Conservation (phyloP, 2,329 filamentous ascomycete genomes). For the Curvularia sp. region DNA sequence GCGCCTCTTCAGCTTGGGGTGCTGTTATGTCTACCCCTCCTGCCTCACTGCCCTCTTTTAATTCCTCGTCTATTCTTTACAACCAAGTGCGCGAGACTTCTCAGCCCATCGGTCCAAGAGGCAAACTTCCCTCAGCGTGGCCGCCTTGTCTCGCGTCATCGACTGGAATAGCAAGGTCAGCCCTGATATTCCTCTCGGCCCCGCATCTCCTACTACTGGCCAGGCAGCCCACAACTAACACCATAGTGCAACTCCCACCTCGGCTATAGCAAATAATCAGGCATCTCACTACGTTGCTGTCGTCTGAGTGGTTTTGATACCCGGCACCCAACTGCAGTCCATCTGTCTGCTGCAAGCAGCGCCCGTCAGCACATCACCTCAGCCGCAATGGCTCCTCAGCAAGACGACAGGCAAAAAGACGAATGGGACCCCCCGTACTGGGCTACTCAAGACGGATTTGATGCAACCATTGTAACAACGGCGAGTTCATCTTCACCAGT, state of each 20-base stretch:
- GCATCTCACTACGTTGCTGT: slow-evolving; percentile 5
- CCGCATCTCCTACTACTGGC: slow-evolving; percentile 37
- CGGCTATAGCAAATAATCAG: slow-evolving; percentile 23
- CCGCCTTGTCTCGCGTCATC: slow-evolving; percentile 30
- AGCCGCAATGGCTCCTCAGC: slow-evolving; percentile 29
- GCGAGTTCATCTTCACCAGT: not conserved
- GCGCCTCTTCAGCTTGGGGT: slow-evolving; percentile 27
- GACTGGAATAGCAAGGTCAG: slow-evolving; percentile 27
- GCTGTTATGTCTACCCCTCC: slow-evolving; percentile 14
- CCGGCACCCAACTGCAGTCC: slow-evolving; percentile 24
- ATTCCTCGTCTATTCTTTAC: not conserved
- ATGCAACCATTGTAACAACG: not conserved
- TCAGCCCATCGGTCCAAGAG: slow-evolving; percentile 1
- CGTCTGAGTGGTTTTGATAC: slow-evolving; percentile 17
- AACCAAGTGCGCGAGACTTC: not conserved
- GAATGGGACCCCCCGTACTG: slow-evolving; percentile 2
- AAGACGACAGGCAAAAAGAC: slow-evolving; percentile 11
- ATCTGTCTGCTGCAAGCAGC: slow-evolving; percentile 16
- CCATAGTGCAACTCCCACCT: slow-evolving; percentile 20
- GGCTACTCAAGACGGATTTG: slow-evolving; percentile 3
- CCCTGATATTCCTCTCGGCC: slow-evolving; percentile 39
- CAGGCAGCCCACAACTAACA: slow-evolving; percentile 30
- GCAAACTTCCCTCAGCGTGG: not conserved
- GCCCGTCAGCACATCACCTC: slow-evolving; percentile 29
- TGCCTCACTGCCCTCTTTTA: slow-evolving; percentile 9